Conservation (phyloP, 2,329 filamentous ascomycete species). For the Mycocentrospora acerina region DNA sequence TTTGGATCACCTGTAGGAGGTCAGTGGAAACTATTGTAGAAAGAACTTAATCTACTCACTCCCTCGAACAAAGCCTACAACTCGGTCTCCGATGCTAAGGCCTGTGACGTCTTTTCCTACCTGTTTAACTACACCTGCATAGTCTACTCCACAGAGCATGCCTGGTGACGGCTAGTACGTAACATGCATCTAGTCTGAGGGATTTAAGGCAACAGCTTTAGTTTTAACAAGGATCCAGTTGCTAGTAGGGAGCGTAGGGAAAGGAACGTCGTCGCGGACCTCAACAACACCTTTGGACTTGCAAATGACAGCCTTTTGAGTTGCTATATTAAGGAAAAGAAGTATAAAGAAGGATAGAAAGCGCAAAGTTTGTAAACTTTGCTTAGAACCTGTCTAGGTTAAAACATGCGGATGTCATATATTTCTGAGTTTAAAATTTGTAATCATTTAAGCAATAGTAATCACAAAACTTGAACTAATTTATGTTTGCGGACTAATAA, state of each 20-base stretch:
- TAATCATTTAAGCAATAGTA: no score
- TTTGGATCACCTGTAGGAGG: conserved; percentile 19
- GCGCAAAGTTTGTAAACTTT: no score
- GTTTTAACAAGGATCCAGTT: conserved; percentile 57
- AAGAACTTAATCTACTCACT: conserved; percentile 27
- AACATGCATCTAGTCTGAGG: conserved; percentile 56
- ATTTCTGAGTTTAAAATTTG: no score
- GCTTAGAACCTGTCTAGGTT: no score
- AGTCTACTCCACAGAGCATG: conserved; percentile 55
- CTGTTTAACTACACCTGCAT: conserved; percentile 55
- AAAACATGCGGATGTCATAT: no score
- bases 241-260: conserved; percentile 27
- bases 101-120: conserved; percentile 53
- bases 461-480: no score
- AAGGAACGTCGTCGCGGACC: conserved; percentile 26
- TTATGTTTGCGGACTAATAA: no score
- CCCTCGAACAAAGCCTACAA: conserved; percentile 56
- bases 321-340: conserved; percentile 22
- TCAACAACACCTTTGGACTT: conserved; percentile 24
- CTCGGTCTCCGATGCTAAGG: conserved; percentile 54
- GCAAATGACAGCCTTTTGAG: conserved; percentile 36
- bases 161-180: conserved; percentile 39
- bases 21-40: conserved; percentile 2
- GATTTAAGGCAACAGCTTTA: conserved; percentile 56
- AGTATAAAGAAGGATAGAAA: no score